These are phyloP conservation scores for Aristolochia californica DNA, from an alignment of 164 flowering plant species.

Conservation along the genomic window DNA sequence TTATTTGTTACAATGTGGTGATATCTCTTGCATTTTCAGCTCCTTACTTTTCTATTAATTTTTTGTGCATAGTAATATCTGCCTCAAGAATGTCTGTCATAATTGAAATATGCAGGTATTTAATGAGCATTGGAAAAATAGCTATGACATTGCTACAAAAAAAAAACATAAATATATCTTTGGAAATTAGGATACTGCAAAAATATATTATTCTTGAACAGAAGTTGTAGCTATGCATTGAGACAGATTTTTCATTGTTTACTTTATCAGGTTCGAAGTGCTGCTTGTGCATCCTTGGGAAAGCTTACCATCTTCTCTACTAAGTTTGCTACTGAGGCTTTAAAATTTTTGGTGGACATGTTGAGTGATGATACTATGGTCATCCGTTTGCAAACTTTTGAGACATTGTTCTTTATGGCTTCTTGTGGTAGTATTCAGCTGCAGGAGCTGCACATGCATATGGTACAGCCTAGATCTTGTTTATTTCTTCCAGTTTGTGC, in stretches of 20 bases:
- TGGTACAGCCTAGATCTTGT: constrained; percentile 31
- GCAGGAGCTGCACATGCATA: constrained; percentile 55
- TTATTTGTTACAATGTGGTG: neutral
- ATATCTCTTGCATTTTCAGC: neutral
- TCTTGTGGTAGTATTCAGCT: constrained; percentile 29
- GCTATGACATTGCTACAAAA: neutral
- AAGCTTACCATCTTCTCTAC: constrained; percentile 31
- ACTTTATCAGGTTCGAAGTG: constrained; percentile 50
- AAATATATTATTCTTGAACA: neutral
- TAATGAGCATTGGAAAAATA: neutral
- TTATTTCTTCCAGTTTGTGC: neutral
- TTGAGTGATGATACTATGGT: constrained; percentile 57
- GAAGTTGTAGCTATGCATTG: neutral
- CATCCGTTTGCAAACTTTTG: constrained; percentile 58
- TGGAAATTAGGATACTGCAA: neutral
- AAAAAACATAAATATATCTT: neutral
- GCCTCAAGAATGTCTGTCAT: neutral
- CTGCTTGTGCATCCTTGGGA: constrained; percentile 57
- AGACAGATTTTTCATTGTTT: constrained; percentile 2
- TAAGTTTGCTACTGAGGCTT: constrained; percentile 47
- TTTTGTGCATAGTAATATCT: neutral
- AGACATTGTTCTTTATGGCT: constrained; percentile 55
- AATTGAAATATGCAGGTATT: neutral
- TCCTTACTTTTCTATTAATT: neutral
- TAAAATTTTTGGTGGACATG: constrained; percentile 56